A percentile compares a stretch with the other conserved stretches of the same genome.
Conservation (phyloP, 345 rosid genomes). For the Salix dunnii region DNA sequence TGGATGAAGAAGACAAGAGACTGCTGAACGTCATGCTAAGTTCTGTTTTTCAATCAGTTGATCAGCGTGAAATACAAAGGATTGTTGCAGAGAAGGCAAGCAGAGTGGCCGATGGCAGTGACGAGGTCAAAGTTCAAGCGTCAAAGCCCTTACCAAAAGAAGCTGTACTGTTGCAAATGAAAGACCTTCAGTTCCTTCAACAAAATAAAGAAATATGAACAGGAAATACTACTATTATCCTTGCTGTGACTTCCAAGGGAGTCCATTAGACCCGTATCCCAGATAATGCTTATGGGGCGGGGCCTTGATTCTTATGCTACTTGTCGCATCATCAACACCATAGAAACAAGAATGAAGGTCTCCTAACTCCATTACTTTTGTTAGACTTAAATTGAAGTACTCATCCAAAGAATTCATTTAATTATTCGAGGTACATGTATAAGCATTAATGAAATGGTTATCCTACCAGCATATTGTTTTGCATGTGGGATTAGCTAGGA, state of each 20-base stretch:
- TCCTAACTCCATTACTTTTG: no score
- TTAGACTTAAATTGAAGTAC: no score
- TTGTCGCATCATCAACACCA: no score
- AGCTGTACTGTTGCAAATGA: constrained; percentile 82
- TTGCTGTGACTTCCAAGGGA: not conserved
- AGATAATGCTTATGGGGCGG: no score
- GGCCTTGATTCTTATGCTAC: no score
- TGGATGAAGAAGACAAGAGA: constrained; percentile 72
- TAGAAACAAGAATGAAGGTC: no score
- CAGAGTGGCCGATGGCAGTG: constrained; percentile 62
- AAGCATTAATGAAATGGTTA: no score
- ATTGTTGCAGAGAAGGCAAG: constrained; percentile 59
- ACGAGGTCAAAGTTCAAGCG: constrained; percentile 37
- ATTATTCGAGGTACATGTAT: no score
- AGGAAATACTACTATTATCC: not conserved
- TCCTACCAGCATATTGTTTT: no score
- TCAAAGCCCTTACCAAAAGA: constrained; percentile 62
- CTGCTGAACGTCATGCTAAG: constrained; percentile 55
- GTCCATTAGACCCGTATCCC: no score
- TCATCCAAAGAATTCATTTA: no score
- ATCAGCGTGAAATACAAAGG: constrained; percentile 46
- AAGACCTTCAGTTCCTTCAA: constrained; percentile 83
- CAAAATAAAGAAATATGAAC: constrained; percentile 54
- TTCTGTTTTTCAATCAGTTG: constrained; percentile 67
- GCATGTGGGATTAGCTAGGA: no score